Evolutionary conservation across 2,329 filamentous ascomycete genomes (phyloP), one percentile per base, ranked within the genome.

Genomic region (Dactylellina sp.): DNA sequence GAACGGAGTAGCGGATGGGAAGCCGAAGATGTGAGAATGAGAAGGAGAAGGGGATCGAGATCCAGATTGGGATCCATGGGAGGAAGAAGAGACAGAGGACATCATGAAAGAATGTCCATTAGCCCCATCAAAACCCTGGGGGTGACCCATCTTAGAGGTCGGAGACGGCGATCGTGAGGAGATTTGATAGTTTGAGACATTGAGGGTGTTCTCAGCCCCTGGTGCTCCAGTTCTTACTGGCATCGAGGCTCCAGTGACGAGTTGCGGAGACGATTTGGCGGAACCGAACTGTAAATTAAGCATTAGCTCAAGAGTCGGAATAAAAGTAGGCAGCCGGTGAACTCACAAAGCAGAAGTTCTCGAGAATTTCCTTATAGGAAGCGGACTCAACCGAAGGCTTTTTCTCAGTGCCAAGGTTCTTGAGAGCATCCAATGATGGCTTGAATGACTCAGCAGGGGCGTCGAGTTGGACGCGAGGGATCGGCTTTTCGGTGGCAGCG

Each of bases 341-440:
- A 96, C 94, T 89, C 94, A 97, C 94, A 88, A 98, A 99, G 86
- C 95, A 99, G 86, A 97, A 99, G 85, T 96, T 97, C 85, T 96
- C 93, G 82, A 99, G 91, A 77, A 99, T 87, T 83, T 99, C 95
- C 83, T 96, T 92, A 81, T 99, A 98, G 72, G 94, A 93, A 74
- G 92, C 89, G 76, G 93, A 96, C 74, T 93, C 88, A 77, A 97
- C 89, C 79, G 87, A 85, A 47, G 89, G 89, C 79, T 89, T 88
- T 79, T 87, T 86, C 40, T 85, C 84, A 12, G 62, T 55, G 53
- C 55, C 61, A 47, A 74, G 61, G 16, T 63, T 55, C 50, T 66
- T 74, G 47, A 74, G 61, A 18, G 56, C 70, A 39, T 74, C 70
- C 46, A 74, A 50, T n/a, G 70, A 66, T 47, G 70, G 61, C 52